phyloP scores from a whole-genome alignment of 1,139 yeast species.

The Blastobotrys malaysiensis region DNA sequence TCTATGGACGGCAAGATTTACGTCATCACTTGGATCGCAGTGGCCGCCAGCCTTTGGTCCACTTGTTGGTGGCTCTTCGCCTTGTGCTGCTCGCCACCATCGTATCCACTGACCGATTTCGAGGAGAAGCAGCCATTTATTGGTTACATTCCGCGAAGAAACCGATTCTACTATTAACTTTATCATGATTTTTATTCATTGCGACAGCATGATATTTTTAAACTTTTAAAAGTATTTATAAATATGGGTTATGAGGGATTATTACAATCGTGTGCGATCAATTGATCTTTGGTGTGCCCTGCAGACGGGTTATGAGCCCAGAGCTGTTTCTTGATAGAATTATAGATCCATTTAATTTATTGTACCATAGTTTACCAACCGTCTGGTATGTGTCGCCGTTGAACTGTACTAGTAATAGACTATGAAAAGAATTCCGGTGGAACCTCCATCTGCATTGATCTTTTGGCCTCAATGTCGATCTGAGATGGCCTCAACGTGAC shows the following conservation, averaged over 20 bases:
- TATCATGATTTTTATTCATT: no score
- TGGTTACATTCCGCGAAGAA: conserved; percentile 23
- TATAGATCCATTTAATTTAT: neutral
- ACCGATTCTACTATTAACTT: conserved; percentile 2
- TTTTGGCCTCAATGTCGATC: neutral
- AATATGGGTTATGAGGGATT: neutral
- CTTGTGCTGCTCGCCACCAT: conserved; percentile 33
- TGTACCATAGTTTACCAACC: neutral
- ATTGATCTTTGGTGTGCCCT: neutral
- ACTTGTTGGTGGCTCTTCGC: conserved; percentile 38
- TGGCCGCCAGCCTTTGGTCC: conserved; percentile 37
- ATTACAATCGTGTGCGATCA: neutral
- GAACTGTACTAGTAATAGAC: neutral
- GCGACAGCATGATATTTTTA: no score
- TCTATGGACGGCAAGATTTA: conserved; percentile 35
- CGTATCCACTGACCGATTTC: conserved; percentile 12
- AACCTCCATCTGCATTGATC: neutral
- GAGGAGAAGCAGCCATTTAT: conserved; percentile 31
- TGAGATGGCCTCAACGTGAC: neutral
- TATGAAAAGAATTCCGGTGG: neutral
- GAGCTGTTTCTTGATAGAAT: neutral
- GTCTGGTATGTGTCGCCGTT: neutral
- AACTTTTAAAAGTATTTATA: neutral
- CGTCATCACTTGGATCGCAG: conserved; percentile 44
- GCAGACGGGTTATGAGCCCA: no score